A percentile compares a stretch with the other conserved stretches of the same genome.
These are phyloP conservation scores for Acacia crassicarpa DNA, from an alignment of 306 rosid species.

Conservation along the genomic window DNA sequence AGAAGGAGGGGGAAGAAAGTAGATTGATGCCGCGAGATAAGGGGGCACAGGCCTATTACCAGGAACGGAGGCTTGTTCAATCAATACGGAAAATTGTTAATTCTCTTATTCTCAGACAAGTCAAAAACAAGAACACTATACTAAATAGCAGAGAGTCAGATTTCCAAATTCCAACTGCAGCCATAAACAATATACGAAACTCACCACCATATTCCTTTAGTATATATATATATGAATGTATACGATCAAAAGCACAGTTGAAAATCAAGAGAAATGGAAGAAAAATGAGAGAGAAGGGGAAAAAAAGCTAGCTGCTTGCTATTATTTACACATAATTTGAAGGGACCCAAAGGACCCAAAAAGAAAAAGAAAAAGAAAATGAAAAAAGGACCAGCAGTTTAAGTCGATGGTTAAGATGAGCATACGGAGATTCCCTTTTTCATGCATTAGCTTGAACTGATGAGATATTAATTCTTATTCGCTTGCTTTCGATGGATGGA, in stretches of 20 bases:
- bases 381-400: conserved; percentile 25
- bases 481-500: not conserved
- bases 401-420: conserved; percentile 47
- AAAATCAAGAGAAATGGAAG: not conserved
- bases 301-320: conserved; percentile 30
- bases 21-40: not conserved
- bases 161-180: not conserved
- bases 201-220: conserved; percentile 11
- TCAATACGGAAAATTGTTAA: conserved; percentile 17
- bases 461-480: conserved; percentile 26
- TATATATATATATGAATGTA: not conserved
- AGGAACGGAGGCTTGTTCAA: not conserved
- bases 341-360: conserved; percentile 18
- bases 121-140: not conserved
- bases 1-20: not conserved
- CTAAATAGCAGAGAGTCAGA: not conserved
- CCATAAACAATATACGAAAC: conserved; percentile 18
- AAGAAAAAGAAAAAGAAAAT: not conserved
- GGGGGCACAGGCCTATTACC: not conserved
- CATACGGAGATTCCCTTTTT: conserved; percentile 43
- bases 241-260: conserved; percentile 25
- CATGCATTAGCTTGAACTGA: conserved; percentile 41
- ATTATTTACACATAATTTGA: conserved; percentile 58
- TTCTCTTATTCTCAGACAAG: conserved; percentile 8
- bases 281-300: not conserved